Evolutionary conservation across 2,329 filamentous ascomycete species (phyloP).

Genomic region (Rasamsonia emersonii): DNA sequence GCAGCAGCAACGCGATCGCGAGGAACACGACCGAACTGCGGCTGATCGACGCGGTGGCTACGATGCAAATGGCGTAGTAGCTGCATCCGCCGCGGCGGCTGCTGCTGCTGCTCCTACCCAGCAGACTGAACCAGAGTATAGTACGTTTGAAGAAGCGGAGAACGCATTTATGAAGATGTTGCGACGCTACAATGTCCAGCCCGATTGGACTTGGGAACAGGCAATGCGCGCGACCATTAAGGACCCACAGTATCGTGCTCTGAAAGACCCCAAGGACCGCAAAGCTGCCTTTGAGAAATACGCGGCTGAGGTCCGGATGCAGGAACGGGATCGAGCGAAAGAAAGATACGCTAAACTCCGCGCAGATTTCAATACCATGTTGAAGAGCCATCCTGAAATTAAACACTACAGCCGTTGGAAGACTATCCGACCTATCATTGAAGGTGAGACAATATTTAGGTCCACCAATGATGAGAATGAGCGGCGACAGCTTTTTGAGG

Average conservation of each 20-base stretch:
- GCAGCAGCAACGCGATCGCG: constrained; percentile 38
- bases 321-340: constrained; percentile 91
- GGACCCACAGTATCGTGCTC: constrained; percentile 84
- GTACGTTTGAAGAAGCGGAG: constrained; percentile 77
- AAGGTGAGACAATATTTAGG: constrained; percentile 90
- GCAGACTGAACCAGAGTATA: constrained; percentile 64
- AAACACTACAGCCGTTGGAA: constrained; percentile 96
- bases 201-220: constrained; percentile 90
- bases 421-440: constrained; percentile 86
- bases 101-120: constrained; percentile 29
- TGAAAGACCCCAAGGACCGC: constrained; percentile 86
- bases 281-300: constrained; percentile 93
- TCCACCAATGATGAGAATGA: constrained; percentile 82
- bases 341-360: constrained; percentile 87
- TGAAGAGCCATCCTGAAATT: constrained; percentile 93
- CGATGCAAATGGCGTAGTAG: constrained; percentile 33
- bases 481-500: constrained; percentile 81
- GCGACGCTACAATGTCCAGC: constrained; percentile 72
- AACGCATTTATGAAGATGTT: constrained; percentile 87
- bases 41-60: constrained; percentile 41
- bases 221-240: constrained; percentile 77
- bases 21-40: constrained; percentile 39
- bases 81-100: constrained; percentile 7
- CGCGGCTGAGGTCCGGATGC: constrained; percentile 75
- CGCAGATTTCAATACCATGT: constrained; percentile 90